These are phyloP conservation scores for Stemphylium vesicarium DNA, from an alignment of 2,329 filamentous ascomycete species.

Conservation along the genomic window DNA sequence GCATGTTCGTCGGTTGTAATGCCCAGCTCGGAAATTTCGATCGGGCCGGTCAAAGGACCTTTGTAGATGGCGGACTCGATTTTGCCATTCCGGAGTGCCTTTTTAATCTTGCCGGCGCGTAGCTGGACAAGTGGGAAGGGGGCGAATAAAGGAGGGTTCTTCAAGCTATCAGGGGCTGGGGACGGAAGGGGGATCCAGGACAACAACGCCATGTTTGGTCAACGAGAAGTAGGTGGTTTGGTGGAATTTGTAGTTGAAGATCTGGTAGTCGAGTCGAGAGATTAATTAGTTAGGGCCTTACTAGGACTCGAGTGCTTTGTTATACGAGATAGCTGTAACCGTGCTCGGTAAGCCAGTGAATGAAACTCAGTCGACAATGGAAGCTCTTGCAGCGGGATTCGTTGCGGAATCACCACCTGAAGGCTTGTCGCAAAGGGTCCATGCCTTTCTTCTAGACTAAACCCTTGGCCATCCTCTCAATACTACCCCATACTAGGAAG, in stretches of 20 bases:
- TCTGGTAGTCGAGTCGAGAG: background rate
- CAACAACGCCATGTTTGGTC: constrained; percentile 19
- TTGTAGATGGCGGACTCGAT: constrained; percentile 64
- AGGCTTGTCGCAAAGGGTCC: background rate
- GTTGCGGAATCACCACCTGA: background rate
- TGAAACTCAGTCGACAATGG: background rate
- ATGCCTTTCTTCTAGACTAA: no score
- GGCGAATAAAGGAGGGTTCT: constrained; percentile 31
- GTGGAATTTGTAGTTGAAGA: background rate
- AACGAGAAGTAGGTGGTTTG: background rate
- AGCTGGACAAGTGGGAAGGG: constrained; percentile 62
- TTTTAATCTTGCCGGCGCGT: constrained; percentile 63
- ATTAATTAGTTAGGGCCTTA: no score
- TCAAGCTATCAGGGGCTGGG: constrained; percentile 28
- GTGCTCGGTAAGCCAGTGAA: background rate
- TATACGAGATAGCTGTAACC: background rate
- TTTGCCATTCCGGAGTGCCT: constrained; percentile 59
- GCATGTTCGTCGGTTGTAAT: constrained; percentile 68
- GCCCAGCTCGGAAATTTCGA: constrained; percentile 58
- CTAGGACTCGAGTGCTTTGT: no score
- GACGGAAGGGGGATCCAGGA: constrained; percentile 30
- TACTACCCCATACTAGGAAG: no score
- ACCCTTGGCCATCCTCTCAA: no score
- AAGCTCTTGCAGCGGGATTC: background rate
- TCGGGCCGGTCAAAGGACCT: constrained; percentile 50